phyloP scores from a whole-genome alignment of 257 asterid species.

The Scutellaria galericulata region DNA sequence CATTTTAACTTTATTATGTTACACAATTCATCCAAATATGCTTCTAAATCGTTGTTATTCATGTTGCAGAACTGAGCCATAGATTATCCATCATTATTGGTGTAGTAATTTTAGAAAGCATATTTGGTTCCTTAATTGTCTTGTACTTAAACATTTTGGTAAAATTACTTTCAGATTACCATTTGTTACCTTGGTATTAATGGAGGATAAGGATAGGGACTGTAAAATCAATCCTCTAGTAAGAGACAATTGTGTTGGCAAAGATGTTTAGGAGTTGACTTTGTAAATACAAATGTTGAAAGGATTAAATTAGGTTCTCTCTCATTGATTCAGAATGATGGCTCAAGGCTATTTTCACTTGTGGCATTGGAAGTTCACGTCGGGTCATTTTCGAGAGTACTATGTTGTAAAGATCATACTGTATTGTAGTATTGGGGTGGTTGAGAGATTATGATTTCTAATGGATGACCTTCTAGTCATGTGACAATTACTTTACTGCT shows the following conservation, averaged over 20 bases:
- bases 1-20: background rate
- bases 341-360: background rate
- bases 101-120: background rate
- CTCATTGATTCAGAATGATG: conserved; percentile 15
- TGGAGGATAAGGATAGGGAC: conserved; percentile 1
- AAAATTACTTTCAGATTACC: conserved; percentile 63
- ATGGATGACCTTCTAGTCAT: background rate
- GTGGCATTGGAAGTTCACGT: conserved; percentile 5
- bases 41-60: conserved; percentile 3
- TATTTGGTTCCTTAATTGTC: conserved; percentile 13
- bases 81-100: background rate
- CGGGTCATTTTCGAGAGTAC: background rate
- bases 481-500: background rate
- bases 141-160: conserved; percentile 22
- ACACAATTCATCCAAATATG: background rate
- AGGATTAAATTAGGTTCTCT: background rate
- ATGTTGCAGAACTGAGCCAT: conserved; percentile 1
- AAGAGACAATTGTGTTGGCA: background rate
- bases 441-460: background rate
- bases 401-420: background rate
- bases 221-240: background rate
- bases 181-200: conserved; percentile 25
- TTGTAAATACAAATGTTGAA: background rate
- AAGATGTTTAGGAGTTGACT: conserved; percentile 25
- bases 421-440: background rate